Evolutionary conservation across 495 filamentous ascomycete genomes (phyloP).

Genomic region (Aspergillus heteromorphus): DNA sequence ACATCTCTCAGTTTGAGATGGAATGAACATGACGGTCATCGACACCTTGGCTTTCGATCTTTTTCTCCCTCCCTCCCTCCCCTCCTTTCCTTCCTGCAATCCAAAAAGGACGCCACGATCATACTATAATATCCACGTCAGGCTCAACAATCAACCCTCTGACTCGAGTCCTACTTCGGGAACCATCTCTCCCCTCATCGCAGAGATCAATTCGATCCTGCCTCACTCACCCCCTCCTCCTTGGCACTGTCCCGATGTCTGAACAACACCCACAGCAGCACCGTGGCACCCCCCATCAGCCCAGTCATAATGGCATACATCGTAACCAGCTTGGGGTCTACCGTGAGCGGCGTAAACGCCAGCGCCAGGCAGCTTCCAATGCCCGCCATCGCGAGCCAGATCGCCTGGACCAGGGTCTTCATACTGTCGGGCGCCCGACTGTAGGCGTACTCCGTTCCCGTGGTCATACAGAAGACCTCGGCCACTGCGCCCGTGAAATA

Average conservation of each 20-base stretch:
- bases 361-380: conserved; percentile 22
- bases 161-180: too few relatives aligned
- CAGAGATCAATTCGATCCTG: too few relatives aligned
- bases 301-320: conserved; percentile 12
- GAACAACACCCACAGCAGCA: conserved; percentile 12
- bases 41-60: too few relatives aligned
- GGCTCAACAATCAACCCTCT: too few relatives aligned
- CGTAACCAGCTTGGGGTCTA: conserved; percentile 21
- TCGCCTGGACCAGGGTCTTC: conserved; percentile 26
- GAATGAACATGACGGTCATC: too few relatives aligned
- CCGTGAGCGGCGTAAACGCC: conserved; percentile 23
- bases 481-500: conserved; percentile 53
- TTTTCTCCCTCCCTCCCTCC: too few relatives aligned
- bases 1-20: too few relatives aligned
- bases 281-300: not conserved
- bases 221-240: not conserved
- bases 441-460: conserved; percentile 43
- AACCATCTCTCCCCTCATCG: too few relatives aligned
- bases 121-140: too few relatives aligned
- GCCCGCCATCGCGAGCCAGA: conserved; percentile 17
- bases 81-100: too few relatives aligned
- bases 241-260: not conserved
- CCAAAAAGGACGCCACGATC: too few relatives aligned
- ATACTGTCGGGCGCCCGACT: conserved; percentile 27
- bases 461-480: conserved; percentile 55